Conservation (phyloP, 2,329 filamentous ascomycete species). For the Aureobasidium sp. region DNA sequence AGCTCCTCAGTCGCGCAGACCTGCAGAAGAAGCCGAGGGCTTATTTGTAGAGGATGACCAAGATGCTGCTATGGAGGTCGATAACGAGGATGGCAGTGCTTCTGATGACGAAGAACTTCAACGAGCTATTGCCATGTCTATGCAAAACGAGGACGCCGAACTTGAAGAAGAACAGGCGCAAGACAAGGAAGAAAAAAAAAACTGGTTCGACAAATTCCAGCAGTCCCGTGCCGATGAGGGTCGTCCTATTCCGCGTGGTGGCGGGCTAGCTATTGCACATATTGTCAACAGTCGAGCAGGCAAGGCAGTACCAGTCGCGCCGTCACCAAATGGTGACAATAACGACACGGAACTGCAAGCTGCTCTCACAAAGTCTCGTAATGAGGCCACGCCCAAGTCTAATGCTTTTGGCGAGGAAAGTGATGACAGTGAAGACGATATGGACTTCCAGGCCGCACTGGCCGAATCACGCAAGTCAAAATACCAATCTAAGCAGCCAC, state of each 20-base stretch:
- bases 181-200: conserved; percentile 43
- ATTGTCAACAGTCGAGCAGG: conserved; percentile 68
- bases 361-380: conserved; percentile 1
- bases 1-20: conserved; percentile 21
- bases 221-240: conserved; percentile 37
- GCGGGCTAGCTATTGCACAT: conserved; percentile 58
- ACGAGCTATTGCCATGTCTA: conserved; percentile 76
- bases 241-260: conserved; percentile 39
- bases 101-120: conserved; percentile 70
- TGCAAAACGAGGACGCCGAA: conserved; percentile 56
- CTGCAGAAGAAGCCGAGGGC: conserved; percentile 44
- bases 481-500: conserved; percentile 22
- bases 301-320: conserved; percentile 43
- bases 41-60: conserved; percentile 47
- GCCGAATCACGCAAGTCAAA: conserved; percentile 56
- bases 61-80: conserved; percentile 22
- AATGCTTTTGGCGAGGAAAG: conserved; percentile 32
- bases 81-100: conserved; percentile 37
- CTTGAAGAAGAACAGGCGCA: conserved; percentile 20
- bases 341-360: neutral
- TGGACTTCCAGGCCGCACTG: conserved; percentile 71
- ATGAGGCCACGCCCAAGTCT: neutral
- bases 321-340: neutral
- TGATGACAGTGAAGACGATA: conserved; percentile 62
- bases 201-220: conserved; percentile 41